Base-by-base conservation (phyloP, 257 asterid genomes). In the Capsicum pubescens region DNA sequence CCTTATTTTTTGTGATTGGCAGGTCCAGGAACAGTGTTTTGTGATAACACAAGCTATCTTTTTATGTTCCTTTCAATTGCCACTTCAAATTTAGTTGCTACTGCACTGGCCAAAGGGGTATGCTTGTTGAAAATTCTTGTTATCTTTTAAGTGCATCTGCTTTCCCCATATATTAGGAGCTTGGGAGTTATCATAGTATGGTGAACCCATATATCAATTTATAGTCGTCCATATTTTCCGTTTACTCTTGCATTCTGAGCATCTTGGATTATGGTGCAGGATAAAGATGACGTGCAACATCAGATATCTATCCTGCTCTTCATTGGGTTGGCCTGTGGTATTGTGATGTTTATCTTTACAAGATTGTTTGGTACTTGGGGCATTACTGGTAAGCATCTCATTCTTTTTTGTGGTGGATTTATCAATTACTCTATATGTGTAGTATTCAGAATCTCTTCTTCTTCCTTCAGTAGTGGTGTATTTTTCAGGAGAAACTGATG, bases 61-160 rank as follows among this genome's bases (percentile, higher is more conserved):
- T 96, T 96, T 85, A 96, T 96, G 99, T 96, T 96, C 89, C 98
- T 96, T 39, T 93, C 98, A 9, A 93, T 94, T 87, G 98, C 98
- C 84, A 96, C 98, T 83, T 96, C 99, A 64, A 96, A 96, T 92
- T 87, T 94, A 90, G 98, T 96, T 79, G 99, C 99, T 80, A 94
- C 97, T 61, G 84, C 98, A 84, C 95, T 96, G 86, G 97, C 98
- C 91, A 93, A 85, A 85, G 85, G 83, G 98, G 98, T 96, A 80
- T 72, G 92, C 87, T 54, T 6, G 13, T 17, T 14, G 7, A 57
- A 15, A 77, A 13, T 54, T 52, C 32, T 14, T 54, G 64, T 77
- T 26, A 52, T 76, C 14, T 26, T 26, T 14, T 26, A 15, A 14
- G 44, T 16, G 5, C 7, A 52, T 52, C 19, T 76, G 63, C 15